Percentiles rank a stretch among this genome's conserved stretches.
Evolutionary conservation across 2,329 filamentous ascomycete species (phyloP).

Genomic region (Fusarium sp.): DNA sequence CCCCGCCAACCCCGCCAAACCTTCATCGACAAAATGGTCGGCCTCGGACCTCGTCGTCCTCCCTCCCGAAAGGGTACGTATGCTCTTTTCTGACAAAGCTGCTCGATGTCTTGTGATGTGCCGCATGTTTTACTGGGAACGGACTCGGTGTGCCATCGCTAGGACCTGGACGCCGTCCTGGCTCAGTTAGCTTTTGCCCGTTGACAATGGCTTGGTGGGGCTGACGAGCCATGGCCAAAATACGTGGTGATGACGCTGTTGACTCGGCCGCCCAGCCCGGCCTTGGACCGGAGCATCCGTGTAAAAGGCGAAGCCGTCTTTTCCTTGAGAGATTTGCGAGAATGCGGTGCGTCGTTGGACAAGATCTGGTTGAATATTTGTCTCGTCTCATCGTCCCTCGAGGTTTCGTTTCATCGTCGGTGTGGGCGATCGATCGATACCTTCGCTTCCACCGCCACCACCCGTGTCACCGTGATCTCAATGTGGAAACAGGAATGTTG

Average conservation of each 20-base stretch:
- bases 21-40: constrained; percentile 57
- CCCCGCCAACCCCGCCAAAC: constrained; percentile 52
- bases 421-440: background rate
- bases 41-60: constrained; percentile 61
- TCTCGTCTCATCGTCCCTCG: background rate
- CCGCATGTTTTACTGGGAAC: background rate
- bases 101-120: background rate
- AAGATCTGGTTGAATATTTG: background rate
- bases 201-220: constrained; percentile 24
- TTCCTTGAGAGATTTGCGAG: background rate
- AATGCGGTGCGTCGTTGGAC: background rate
- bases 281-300: background rate
- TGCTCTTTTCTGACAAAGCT: constrained; percentile 8
- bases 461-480: constrained; percentile 25
- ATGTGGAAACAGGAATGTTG: constrained; percentile 12
- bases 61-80: constrained; percentile 74
- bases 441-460: constrained; percentile 2
- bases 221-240: constrained; percentile 15
- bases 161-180: constrained; percentile 2
- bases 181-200: constrained; percentile 9
- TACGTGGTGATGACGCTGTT: constrained; percentile 32
- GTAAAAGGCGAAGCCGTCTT: constrained; percentile 26
- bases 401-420: constrained; percentile 1
- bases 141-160: background rate
- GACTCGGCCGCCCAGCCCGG: constrained; percentile 4